Percentiles rank a stretch among this genome's conserved stretches.
Evolutionary conservation across 768 basidiomycete genomes (phyloP).

Genomic region (Hirschioporus abietinus): DNA sequence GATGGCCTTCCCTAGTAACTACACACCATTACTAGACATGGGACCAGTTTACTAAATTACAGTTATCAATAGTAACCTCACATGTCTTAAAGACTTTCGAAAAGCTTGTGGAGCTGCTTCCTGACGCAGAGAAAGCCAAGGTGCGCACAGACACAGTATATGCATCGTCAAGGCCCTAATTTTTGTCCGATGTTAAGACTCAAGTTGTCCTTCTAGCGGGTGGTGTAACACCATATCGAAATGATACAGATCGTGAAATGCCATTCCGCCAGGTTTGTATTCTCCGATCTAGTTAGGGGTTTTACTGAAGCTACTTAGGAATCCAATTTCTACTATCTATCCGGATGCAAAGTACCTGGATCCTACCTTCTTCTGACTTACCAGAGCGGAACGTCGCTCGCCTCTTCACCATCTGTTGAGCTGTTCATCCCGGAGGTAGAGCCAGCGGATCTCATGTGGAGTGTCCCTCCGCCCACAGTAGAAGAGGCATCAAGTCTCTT

Average conservation of each 20-base stretch:
- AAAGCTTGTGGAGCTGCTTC: slow-evolving; percentile 45
- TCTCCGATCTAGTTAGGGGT: not conserved
- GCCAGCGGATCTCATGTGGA: slow-evolving; percentile 81
- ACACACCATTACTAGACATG: not conserved
- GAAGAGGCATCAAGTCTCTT: slow-evolving; percentile 49
- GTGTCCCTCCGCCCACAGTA: slow-evolving; percentile 71
- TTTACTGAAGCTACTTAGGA: slow-evolving; percentile 34
- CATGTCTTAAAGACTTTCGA: slow-evolving; percentile 52
- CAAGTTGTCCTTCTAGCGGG: slow-evolving; percentile 68
- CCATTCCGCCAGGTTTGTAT: slow-evolving; percentile 47
- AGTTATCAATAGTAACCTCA: not conserved
- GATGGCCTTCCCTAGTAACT: not conserved
- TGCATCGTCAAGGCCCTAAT: not conserved
- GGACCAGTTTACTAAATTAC: not conserved
- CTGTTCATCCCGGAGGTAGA: slow-evolving; percentile 79
- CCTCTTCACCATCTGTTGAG: slow-evolving; percentile 38
- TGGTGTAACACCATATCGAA: slow-evolving; percentile 54
- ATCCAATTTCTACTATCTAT: slow-evolving; percentile 85
- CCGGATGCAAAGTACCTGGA: slow-evolving; percentile 71
- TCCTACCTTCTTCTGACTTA: slow-evolving; percentile 62
- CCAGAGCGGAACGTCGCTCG: slow-evolving; percentile 43
- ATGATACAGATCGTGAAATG: slow-evolving; percentile 84
- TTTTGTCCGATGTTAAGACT: slow-evolving; percentile 36
- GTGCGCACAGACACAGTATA: slow-evolving; percentile 29
- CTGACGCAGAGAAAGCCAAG: slow-evolving; percentile 44